phyloP scores from a whole-genome alignment of 1,284 basidiomycete genomes.

The Melampsora americana region DNA sequence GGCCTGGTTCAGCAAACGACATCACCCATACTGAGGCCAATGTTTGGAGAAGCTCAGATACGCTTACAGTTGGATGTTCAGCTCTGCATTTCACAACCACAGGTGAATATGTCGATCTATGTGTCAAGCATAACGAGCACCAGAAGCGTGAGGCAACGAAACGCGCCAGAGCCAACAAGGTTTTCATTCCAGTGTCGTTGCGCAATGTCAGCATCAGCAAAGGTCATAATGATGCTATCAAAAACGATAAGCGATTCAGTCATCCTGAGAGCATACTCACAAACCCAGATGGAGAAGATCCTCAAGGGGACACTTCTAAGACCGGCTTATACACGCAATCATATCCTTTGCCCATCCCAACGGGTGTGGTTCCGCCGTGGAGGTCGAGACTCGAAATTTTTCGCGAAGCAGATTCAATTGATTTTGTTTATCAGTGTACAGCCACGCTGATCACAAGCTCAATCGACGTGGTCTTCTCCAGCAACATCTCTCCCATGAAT shows the following conservation, averaged over 20 bases:
- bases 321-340: slow-evolving; percentile 25
- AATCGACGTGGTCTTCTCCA: slow-evolving; percentile 26
- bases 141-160: slow-evolving; percentile 26
- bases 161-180: slow-evolving; percentile 24
- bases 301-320: not conserved
- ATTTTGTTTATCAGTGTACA: slow-evolving; percentile 39
- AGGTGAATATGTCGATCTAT: slow-evolving; percentile 39
- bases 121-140: slow-evolving; percentile 25
- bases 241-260: slow-evolving; percentile 16
- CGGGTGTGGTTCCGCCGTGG: slow-evolving; percentile 5
- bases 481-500: slow-evolving; percentile 17
- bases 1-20: slow-evolving; percentile 5
- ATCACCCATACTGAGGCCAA: not conserved
- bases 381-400: slow-evolving; percentile 40
- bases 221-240: slow-evolving; percentile 24
- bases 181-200: slow-evolving; percentile 26
- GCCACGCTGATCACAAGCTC: slow-evolving; percentile 29
- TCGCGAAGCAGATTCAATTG: slow-evolving; percentile 28
- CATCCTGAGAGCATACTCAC: slow-evolving; percentile 11
- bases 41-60: slow-evolving; percentile 15
- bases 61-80: slow-evolving; percentile 25
- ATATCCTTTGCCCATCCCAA: slow-evolving; percentile 36
- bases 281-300: slow-evolving; percentile 5
- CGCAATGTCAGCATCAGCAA: slow-evolving; percentile 18
- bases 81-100: slow-evolving; percentile 37